Base-by-base conservation (phyloP, 2,329 filamentous ascomycete genomes). In the Dactylellina drechsleri region DNA sequence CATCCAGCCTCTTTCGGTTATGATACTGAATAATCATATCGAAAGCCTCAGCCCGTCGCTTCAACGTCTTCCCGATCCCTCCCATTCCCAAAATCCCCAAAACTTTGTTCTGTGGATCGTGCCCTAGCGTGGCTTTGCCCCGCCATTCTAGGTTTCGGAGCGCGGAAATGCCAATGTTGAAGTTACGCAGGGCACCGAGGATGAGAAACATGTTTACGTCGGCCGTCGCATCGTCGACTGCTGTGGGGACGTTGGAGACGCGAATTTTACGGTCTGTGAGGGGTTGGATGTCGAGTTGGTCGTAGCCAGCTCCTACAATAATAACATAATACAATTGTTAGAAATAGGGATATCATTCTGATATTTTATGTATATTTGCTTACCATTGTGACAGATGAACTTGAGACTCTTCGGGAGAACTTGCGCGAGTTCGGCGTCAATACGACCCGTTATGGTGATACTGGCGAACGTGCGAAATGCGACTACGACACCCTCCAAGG, bases 21-120 rank as follows among this genome's bases (percentile, higher is more conserved):
- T 92, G 85, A 79, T 96, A 95, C 57, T 89, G 85, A 12, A 91
- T 85, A 50, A 82, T 86, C 90, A 95, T 93, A 10, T 89, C 91
- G 80, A 96, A 93, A 0, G 85, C 90, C 64, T 87, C 85, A 2
- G 89, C 90, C 82, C 93, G 93, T 80, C 84, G 87, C 80, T 90
- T 91, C 78, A 95, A 82, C 79, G 92, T 92, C 41, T 90, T 85
- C 0, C 92, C 92, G 75, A 96, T 95, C 1, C 92, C 91, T 18
- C 92, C 92, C 91, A 95, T 94, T 5, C 92, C 92, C 47, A 96
- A 81, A 73, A 96, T 92, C 0, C 92, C 92, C 4, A 96, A 85
- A 0, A 89, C 84, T 82, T 94, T 95, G 41, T 90, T 91, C 81
- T 91, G 85, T 0, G 92, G 92, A 79, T 95, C 92, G 80, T 91